Conservation (phyloP, 1,284 basidiomycete genomes). For the Puccinia novopanici region DNA sequence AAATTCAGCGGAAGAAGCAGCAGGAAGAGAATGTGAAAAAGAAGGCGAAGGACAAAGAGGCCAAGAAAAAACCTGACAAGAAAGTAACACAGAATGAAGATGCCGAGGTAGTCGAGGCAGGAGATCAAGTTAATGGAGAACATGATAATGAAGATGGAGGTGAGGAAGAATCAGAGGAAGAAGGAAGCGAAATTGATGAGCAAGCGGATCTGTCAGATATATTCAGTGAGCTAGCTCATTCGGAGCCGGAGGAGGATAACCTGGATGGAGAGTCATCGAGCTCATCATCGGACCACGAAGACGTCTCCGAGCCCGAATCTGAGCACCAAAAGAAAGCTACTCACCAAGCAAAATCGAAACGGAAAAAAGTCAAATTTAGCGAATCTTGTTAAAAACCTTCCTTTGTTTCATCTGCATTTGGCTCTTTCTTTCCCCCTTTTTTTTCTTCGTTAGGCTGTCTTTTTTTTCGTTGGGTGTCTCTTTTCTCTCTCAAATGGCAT, state of each 20-base stretch:
- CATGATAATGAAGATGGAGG: constrained; percentile 57
- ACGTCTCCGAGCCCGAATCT: constrained; percentile 10
- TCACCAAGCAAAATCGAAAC: neutral
- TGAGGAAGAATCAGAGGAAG: constrained; percentile 52
- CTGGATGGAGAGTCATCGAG: constrained; percentile 11
- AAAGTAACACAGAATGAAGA: constrained; percentile 63
- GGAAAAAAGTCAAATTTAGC: constrained; percentile 36
- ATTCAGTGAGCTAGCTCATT: constrained; percentile 51
- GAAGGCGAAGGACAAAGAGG: constrained; percentile 68
- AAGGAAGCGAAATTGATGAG: constrained; percentile 54
- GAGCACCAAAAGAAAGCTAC: neutral
- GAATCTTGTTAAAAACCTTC: constrained; percentile 1
- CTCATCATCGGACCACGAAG: neutral
- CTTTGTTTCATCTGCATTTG: too few relatives aligned
- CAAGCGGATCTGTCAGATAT: constrained; percentile 54
- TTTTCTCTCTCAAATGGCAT: too few relatives aligned
- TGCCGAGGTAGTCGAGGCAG: constrained; percentile 66
- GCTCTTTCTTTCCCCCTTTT: too few relatives aligned
- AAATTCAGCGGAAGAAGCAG: constrained; percentile 75
- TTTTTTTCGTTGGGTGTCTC: too few relatives aligned
- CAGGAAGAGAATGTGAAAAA: constrained; percentile 82
- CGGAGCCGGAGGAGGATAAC: constrained; percentile 58
- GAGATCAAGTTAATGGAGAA: constrained; percentile 58
- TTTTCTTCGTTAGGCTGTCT: too few relatives aligned
- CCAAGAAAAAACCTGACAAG: constrained; percentile 57